Conservation (phyloP, 2,329 filamentous ascomycete genomes). For the Myriangium duriaei region DNA sequence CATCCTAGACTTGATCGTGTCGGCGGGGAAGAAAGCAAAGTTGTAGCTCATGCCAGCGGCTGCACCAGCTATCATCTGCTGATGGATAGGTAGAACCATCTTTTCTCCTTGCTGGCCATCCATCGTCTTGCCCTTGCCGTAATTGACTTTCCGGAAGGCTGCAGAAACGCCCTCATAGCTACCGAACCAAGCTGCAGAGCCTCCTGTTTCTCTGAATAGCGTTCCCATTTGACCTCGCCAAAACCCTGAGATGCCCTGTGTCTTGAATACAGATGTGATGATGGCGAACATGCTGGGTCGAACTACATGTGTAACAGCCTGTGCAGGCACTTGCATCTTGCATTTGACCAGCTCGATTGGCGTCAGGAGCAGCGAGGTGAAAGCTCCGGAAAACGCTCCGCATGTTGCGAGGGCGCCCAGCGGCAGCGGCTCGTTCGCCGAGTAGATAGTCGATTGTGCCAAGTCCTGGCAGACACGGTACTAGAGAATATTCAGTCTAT, state of each 20-base stretch:
- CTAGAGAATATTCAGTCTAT: constrained; percentile 21
- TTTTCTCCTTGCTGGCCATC: constrained; percentile 24
- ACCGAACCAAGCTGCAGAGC: constrained; percentile 90
- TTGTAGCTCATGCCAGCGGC: constrained; percentile 89
- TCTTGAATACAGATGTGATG: constrained; percentile 65
- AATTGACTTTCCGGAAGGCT: constrained; percentile 51
- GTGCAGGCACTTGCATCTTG: constrained; percentile 67
- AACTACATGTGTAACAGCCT: constrained; percentile 23
- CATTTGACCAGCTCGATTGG: constrained; percentile 97
- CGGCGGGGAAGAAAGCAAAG: constrained; percentile 91
- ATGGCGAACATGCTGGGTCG: constrained; percentile 55
- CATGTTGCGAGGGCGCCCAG: constrained; percentile 65
- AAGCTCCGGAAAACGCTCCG: constrained; percentile 74
- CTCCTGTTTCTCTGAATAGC: constrained; percentile 84
- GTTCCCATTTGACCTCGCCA: constrained; percentile 95
- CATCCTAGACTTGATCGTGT: constrained; percentile 95
- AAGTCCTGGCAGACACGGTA: constrained; percentile 40
- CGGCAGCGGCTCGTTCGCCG: constrained; percentile 46
- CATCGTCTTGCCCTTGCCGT: constrained; percentile 18
- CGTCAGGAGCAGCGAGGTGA: constrained; percentile 83
- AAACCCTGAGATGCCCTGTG: constrained; percentile 74
- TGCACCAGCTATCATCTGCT: constrained; percentile 79
- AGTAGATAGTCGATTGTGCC: constrained; percentile 53
- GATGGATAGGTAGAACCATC: constrained; percentile 60
- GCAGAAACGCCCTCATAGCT: constrained; percentile 69